Conservation (phyloP, 345 rosid species). For the Heritiera littoralis region DNA sequence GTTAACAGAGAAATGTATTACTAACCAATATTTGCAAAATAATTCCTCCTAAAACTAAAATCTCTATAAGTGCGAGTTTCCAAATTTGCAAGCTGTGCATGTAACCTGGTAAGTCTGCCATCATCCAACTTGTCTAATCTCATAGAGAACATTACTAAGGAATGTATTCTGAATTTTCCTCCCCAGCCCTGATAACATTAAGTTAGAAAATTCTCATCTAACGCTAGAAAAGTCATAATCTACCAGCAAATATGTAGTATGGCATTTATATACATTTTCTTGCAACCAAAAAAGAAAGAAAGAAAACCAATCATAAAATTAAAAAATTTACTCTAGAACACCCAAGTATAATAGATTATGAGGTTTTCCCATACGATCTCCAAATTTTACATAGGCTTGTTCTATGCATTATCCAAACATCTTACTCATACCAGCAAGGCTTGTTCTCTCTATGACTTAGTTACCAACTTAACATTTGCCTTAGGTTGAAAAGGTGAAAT, state of each 20-base stretch:
- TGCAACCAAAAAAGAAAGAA: background rate
- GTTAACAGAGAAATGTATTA: slow-evolving; percentile 2
- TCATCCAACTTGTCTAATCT: slow-evolving; percentile 37
- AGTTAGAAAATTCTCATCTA: background rate
- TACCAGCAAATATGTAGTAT: background rate
- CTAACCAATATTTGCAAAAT: slow-evolving; percentile 86
- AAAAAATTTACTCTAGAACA: background rate
- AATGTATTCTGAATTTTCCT: slow-evolving; percentile 9
- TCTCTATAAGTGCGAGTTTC: slow-evolving; percentile 77
- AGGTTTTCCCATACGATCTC: background rate
- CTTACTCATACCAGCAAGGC: too few species aligned
- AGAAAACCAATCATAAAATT: slow-evolving; percentile 8
- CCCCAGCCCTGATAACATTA: background rate
- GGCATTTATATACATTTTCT: background rate
- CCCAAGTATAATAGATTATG: background rate
- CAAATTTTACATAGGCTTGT: too few species aligned
- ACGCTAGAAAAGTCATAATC: background rate
- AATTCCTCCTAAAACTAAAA: slow-evolving; percentile 82
- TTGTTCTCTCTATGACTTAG: too few species aligned
- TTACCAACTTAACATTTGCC: too few species aligned
- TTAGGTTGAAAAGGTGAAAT: too few species aligned
- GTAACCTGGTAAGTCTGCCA: slow-evolving; percentile 85
- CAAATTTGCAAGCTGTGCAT: slow-evolving; percentile 74
- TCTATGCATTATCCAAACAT: too few species aligned
- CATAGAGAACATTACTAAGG: slow-evolving; percentile 35